Conservation (phyloP, 2,329 filamentous ascomycete genomes). For the Neofusicoccum laricinum region DNA sequence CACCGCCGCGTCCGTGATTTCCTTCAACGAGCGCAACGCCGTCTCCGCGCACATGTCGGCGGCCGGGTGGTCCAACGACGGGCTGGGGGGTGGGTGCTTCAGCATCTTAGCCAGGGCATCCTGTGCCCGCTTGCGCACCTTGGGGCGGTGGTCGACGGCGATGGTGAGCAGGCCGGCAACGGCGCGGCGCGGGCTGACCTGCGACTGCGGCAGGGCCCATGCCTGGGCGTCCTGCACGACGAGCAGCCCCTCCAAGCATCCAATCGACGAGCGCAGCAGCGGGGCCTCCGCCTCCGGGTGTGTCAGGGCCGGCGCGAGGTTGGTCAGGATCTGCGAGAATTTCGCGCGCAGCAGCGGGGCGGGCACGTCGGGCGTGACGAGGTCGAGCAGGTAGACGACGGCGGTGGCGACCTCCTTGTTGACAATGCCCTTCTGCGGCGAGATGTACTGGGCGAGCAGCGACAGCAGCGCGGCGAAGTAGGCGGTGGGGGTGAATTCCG, state of each 20-base stretch:
- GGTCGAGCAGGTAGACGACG: conserved; percentile 91
- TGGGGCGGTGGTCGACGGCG: conserved; percentile 82
- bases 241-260: conserved; percentile 88
- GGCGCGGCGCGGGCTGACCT: conserved; percentile 82
- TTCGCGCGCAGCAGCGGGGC: conserved; percentile 86
- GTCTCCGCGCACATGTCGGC: conserved; percentile 95
- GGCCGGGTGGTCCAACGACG: conserved; percentile 88
- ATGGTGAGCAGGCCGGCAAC: conserved; percentile 82
- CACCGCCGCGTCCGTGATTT: conserved; percentile 67
- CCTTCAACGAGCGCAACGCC: conserved; percentile 74
- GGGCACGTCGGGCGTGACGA: conserved; percentile 81
- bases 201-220: conserved; percentile 81
- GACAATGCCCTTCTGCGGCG: conserved; percentile 58
- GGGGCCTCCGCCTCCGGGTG: conserved; percentile 81
- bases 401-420: conserved; percentile 82
- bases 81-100: conserved; percentile 81
- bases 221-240: conserved; percentile 81
- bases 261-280: conserved; percentile 81
- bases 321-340: conserved; percentile 87
- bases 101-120: conserved; percentile 83
- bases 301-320: conserved; percentile 79
- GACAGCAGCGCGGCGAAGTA: conserved; percentile 96
- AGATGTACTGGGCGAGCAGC: conserved; percentile 74
- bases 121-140: conserved; percentile 89
- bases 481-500: conserved; percentile 77